A percentile compares a stretch with the other conserved stretches of the same genome.
Evolutionary conservation across 169 alveolate species (phyloP).

Genomic region (Plasmodium yoelii): DNA sequence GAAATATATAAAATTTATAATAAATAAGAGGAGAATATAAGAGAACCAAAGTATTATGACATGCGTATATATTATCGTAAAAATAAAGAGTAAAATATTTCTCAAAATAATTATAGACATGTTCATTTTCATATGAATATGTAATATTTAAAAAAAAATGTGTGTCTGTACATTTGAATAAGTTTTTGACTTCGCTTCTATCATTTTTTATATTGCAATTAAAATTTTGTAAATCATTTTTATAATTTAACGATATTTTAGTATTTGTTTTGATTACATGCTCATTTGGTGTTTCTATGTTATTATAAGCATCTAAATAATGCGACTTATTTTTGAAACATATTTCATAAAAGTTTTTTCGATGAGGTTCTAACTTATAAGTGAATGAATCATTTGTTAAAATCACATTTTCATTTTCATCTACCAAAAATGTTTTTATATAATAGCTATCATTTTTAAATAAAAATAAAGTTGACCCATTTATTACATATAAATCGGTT

Average conservation of each 20-base stretch:
- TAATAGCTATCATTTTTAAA: constrained; percentile 39
- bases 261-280: constrained; percentile 22
- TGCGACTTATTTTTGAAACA: constrained; percentile 37
- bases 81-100: constrained; percentile 23
- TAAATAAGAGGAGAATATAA: constrained; percentile 28
- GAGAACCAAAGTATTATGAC: constrained; percentile 5
- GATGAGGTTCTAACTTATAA: constrained; percentile 16
- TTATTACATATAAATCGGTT: constrained; percentile 6
- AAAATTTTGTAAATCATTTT: background rate
- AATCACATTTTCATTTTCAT: constrained; percentile 50
- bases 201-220: background rate
- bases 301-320: constrained; percentile 17
- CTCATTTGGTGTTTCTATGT: constrained; percentile 21
- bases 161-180: background rate
- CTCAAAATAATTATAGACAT: constrained; percentile 5
- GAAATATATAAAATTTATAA: constrained; percentile 34
- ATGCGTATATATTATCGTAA: constrained; percentile 15
- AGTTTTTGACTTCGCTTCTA: background rate
- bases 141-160: constrained; percentile 4
- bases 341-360: background rate
- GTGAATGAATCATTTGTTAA: constrained; percentile 38
- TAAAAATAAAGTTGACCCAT: constrained; percentile 5
- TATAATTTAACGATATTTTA: constrained; percentile 24
- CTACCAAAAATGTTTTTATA: constrained; percentile 51
- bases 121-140: constrained; percentile 21